A percentile compares a stretch with the other conserved stretches of the same genome.
Evolutionary conservation across 2,329 filamentous ascomycete genomes (phyloP).

Genomic region (Scopulariopsis brevicaulis): DNA sequence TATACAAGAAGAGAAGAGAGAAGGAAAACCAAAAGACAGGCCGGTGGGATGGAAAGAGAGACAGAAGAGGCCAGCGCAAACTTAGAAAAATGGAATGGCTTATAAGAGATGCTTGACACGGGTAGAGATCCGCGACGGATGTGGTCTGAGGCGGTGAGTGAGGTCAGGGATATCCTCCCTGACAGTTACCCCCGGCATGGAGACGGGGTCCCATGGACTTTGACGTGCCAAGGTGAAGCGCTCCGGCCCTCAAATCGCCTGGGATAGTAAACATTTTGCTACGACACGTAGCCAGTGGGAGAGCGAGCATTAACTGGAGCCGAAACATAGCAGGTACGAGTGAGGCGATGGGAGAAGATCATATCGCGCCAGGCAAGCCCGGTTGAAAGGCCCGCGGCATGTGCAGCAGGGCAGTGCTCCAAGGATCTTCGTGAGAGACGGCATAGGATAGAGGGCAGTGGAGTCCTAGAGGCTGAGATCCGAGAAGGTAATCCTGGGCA

Average conservation of each 20-base stretch:
- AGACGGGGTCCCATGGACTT: background rate
- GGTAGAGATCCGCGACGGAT: conserved; percentile 5
- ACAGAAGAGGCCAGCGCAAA: background rate
- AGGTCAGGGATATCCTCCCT: background rate
- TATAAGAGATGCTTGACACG: conserved; percentile 4
- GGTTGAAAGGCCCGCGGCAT: conserved; percentile 1
- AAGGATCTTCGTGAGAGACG: background rate
- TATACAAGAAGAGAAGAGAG: background rate
- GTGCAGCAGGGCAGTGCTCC: conserved; percentile 3
- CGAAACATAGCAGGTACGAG: background rate
- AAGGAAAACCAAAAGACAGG: background rate
- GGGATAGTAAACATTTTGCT: background rate
- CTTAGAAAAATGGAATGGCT: conserved; percentile 3
- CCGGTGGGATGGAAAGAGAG: background rate
- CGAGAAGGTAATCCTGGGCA: background rate
- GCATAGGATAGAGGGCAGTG: background rate
- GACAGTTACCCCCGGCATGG: background rate
- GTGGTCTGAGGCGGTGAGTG: conserved; percentile 2
- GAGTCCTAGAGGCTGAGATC: background rate
- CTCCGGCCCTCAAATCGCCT: background rate
- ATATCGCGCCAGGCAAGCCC: conserved; percentile 1
- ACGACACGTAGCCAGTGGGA: background rate
- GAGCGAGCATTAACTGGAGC: background rate
- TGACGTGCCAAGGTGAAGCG: background rate
- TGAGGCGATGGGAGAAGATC: background rate